These are phyloP conservation scores for Dactylellina sp. DNA, from an alignment of 2,329 filamentous ascomycete genomes.

Conservation along the genomic window DNA sequence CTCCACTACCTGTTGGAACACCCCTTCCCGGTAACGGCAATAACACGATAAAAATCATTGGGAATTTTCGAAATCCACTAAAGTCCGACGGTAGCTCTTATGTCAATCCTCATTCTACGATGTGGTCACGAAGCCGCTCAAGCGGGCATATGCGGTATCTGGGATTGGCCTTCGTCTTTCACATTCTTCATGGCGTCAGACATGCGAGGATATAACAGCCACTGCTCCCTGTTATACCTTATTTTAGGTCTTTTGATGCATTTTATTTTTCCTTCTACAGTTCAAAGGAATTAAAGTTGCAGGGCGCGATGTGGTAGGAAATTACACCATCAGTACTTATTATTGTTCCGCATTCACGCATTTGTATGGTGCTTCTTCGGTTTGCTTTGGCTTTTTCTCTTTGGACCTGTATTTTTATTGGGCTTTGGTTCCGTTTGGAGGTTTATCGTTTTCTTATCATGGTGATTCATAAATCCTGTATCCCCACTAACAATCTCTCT, in stretches of 20 bases:
- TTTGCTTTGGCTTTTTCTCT: neutral
- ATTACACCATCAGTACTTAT: neutral
- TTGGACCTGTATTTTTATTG: neutral
- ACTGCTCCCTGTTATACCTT: slow-evolving; percentile 3
- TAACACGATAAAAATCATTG: slow-evolving; percentile 23
- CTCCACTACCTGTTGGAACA: slow-evolving; percentile 17
- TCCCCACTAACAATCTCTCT: neutral
- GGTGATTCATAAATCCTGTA: neutral
- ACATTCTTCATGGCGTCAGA: slow-evolving; percentile 14
- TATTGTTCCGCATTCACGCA: neutral
- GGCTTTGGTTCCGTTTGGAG: neutral
- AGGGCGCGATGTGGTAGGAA: neutral
- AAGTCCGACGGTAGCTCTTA: slow-evolving; percentile 31
- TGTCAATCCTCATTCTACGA: neutral
- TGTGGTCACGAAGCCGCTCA: slow-evolving; percentile 24
- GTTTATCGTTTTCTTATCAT: slow-evolving; percentile 13
- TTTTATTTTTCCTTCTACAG: neutral
- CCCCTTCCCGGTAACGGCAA: neutral
- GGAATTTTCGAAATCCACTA: slow-evolving; percentile 1
- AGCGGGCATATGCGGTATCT: slow-evolving; percentile 20
- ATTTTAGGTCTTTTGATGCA: neutral
- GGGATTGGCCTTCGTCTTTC: slow-evolving; percentile 19
- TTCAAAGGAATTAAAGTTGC: neutral
- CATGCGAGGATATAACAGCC: slow-evolving; percentile 7
- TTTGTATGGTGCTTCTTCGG: neutral